Percentiles rank a stretch among this genome's conserved stretches.
Evolutionary conservation across 2,329 filamentous ascomycete species (phyloP).

Genomic region (Neopestalotiopsis sp.): DNA sequence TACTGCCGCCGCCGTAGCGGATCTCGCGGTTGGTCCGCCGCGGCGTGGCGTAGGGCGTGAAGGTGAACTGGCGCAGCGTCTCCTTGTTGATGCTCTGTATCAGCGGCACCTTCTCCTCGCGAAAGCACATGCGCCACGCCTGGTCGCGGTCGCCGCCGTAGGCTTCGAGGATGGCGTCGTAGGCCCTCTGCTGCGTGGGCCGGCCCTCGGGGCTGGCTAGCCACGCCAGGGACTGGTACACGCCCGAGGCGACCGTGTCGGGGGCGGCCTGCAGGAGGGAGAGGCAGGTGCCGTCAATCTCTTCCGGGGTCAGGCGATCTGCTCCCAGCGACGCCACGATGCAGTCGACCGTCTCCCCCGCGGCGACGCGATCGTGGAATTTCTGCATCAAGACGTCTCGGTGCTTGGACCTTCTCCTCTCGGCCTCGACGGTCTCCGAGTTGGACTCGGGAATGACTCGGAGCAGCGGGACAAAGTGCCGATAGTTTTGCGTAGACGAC

Average conservation of each 20-base stretch:
- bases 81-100: conserved; percentile 29
- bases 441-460: conserved; percentile 22
- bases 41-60: conserved; percentile 26
- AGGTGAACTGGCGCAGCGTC: conserved; percentile 26
- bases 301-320: conserved; percentile 27
- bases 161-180: conserved; percentile 24
- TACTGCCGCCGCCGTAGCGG: conserved; percentile 14
- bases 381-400: conserved; percentile 19
- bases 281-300: conserved; percentile 30
- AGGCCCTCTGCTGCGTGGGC: conserved; percentile 22
- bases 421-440: conserved; percentile 20
- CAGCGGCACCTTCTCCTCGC: conserved; percentile 28
- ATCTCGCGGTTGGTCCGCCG: conserved; percentile 26
- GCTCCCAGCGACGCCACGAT: conserved; percentile 24
- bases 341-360: conserved; percentile 24
- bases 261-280: conserved; percentile 30
- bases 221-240: conserved; percentile 28
- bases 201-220: conserved; percentile 25
- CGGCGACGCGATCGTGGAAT: conserved; percentile 21
- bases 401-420: conserved; percentile 21
- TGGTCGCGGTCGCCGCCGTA: conserved; percentile 26
- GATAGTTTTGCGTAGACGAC: conserved; percentile 28
- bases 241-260: conserved; percentile 28
- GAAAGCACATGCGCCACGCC: conserved; percentile 29
- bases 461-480: conserved; percentile 29